These are phyloP conservation scores for Cordyceps militaris DNA, from an alignment of 2,329 filamentous ascomycete genomes.

Conservation along the genomic window DNA sequence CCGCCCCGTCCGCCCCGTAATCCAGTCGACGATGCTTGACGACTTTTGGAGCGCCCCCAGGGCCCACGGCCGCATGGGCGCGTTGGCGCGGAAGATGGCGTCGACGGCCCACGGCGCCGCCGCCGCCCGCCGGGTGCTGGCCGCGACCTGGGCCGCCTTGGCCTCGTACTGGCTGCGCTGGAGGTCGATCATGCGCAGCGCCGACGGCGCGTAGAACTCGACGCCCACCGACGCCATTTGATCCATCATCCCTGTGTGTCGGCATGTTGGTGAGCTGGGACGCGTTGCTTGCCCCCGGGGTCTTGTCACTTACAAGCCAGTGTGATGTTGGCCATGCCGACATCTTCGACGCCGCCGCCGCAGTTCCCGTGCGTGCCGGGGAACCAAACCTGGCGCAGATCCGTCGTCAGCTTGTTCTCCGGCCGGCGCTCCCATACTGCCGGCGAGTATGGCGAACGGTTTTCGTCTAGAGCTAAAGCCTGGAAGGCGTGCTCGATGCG, in stretches of 20 bases:
- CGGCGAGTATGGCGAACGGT: slow-evolving; percentile 45
- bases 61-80: slow-evolving; percentile 42
- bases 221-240: slow-evolving; percentile 45
- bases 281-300: neutral
- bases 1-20: slow-evolving; percentile 36
- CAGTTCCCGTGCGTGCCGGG: slow-evolving; percentile 65
- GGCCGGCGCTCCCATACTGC: slow-evolving; percentile 45
- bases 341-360: slow-evolving; percentile 57
- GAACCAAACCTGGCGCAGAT: slow-evolving; percentile 55
- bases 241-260: slow-evolving; percentile 48
- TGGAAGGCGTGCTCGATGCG: slow-evolving; percentile 53
- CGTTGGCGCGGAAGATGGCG: slow-evolving; percentile 40
- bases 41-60: slow-evolving; percentile 37
- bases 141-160: slow-evolving; percentile 15
- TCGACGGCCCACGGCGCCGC: slow-evolving; percentile 37
- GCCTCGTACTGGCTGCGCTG: slow-evolving; percentile 27
- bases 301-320: slow-evolving; percentile 29
- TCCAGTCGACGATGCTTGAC: slow-evolving; percentile 33
- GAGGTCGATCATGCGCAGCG: slow-evolving; percentile 34
- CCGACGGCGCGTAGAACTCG: slow-evolving; percentile 38
- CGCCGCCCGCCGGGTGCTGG: neutral
- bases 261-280: neutral
- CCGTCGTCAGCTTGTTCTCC: slow-evolving; percentile 31
- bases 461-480: slow-evolving; percentile 51
- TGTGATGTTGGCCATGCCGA: slow-evolving; percentile 35